These are phyloP conservation scores for Populus alba DNA, from an alignment of 345 rosid genomes.

Conservation along the genomic window DNA sequence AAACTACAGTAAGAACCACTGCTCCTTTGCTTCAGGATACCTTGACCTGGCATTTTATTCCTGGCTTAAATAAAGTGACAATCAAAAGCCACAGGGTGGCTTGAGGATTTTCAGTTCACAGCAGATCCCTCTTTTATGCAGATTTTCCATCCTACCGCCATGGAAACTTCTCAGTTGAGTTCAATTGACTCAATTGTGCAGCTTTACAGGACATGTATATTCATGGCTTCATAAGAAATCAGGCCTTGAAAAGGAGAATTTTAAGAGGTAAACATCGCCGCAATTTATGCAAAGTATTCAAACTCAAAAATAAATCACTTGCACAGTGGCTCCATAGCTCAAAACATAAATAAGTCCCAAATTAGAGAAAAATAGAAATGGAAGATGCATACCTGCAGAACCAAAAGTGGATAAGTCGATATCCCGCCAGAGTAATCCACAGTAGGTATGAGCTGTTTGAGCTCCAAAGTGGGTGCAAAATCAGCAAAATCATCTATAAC, in stretches of 20 bases:
- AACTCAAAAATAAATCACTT: background rate
- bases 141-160: background rate
- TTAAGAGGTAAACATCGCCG: background rate
- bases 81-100: background rate
- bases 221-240: background rate
- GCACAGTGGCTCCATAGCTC: background rate
- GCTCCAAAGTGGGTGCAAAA: constrained; percentile 77
- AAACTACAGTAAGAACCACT: background rate
- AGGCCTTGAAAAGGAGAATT: background rate
- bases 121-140: background rate
- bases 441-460: constrained; percentile 77
- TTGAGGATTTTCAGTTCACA: background rate
- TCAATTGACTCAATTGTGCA: background rate
- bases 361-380: background rate
- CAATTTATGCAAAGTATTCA: background rate
- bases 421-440: constrained; percentile 86
- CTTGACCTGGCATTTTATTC: background rate
- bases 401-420: constrained; percentile 69
- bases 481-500: constrained; percentile 78
- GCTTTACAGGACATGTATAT: background rate
- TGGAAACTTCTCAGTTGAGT: background rate
- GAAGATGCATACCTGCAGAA: constrained; percentile 59
- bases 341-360: background rate
- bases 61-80: background rate
- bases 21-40: background rate